Evolutionary conservation across 1,284 basidiomycete species (phyloP).

Genomic region (Microbotryomycetes sp.): DNA sequence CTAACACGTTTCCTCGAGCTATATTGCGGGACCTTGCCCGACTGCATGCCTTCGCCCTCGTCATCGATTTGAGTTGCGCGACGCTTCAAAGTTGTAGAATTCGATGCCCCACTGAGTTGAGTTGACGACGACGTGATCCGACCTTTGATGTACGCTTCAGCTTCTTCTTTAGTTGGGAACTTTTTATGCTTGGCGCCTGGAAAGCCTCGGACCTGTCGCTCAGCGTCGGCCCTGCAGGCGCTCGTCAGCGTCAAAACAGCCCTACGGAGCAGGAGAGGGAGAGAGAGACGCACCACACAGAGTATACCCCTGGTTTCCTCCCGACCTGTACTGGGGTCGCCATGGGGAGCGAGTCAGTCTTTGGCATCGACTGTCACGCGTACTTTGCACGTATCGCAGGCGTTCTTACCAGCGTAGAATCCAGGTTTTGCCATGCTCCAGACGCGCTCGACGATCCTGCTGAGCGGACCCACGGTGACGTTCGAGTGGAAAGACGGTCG

Average conservation of each 20-base stretch:
- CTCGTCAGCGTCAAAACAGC: neutral
- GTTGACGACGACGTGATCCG: neutral
- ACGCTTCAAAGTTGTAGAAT: neutral
- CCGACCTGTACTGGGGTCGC: neutral
- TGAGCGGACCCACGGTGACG: neutral
- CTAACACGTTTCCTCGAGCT: neutral
- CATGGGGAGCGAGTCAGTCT: too few relatives aligned
- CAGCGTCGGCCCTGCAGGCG: constrained; percentile 46
- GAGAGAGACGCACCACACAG: too few relatives aligned
- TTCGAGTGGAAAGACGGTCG: neutral
- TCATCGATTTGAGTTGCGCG: neutral
- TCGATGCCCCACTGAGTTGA: neutral
- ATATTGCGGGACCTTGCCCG: neutral
- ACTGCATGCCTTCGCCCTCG: neutral
- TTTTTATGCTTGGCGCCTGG: constrained; percentile 56
- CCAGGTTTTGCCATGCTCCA: constrained; percentile 12
- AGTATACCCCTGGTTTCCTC: neutral
- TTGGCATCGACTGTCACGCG: too few relatives aligned
- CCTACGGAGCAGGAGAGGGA: too few relatives aligned
- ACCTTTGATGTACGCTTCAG: constrained; percentile 41
- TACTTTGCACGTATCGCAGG: neutral
- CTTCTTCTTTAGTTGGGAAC: constrained; percentile 51
- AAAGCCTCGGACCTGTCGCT: constrained; percentile 55
- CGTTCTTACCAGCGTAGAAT: constrained; percentile 23
- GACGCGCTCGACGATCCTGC: neutral